Evolutionary conservation across 257 asterid species (phyloP).

Genomic region (Jacaranda copaia): DNA sequence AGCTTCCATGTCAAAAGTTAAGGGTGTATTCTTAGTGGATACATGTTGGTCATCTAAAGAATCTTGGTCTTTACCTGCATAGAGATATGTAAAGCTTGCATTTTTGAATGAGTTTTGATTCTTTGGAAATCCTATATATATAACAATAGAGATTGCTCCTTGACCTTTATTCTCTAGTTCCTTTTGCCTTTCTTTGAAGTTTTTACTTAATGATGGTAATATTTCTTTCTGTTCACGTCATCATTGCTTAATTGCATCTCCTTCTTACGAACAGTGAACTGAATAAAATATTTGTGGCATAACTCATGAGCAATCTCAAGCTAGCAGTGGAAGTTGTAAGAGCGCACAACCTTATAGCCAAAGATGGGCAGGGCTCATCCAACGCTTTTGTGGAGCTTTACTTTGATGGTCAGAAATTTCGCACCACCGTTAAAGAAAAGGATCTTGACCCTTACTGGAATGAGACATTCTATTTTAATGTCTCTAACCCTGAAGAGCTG

Average conservation of each 20-base stretch:
- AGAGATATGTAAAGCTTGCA: not conserved
- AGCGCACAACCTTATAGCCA: conserved; percentile 81
- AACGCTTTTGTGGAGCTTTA: conserved; percentile 80
- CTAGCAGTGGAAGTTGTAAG: conserved; percentile 87
- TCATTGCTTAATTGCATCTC: conserved; percentile 9
- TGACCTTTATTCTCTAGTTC: not conserved
- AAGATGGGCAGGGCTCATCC: conserved; percentile 86
- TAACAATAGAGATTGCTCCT: not conserved
- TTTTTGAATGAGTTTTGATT: not conserved
- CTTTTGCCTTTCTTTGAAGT: not conserved
- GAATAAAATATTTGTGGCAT: conserved; percentile 22
- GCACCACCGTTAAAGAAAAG: conserved; percentile 79
- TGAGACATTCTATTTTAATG: conserved; percentile 74
- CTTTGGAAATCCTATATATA: not conserved
- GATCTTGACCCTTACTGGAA: conserved; percentile 87
- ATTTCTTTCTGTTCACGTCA: not conserved
- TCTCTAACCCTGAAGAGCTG: conserved; percentile 65
- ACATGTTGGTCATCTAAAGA: too few species aligned
- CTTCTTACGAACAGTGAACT: conserved; percentile 32
- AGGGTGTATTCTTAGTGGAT: too few species aligned
- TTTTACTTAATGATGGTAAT: not conserved
- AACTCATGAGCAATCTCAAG: conserved; percentile 77
- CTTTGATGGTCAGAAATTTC: conserved; percentile 80
- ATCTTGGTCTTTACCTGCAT: not conserved
- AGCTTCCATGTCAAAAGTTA: too few species aligned